These are phyloP conservation scores for Auricularia sp. DNA, from an alignment of 768 basidiomycete species.

Conservation along the genomic window DNA sequence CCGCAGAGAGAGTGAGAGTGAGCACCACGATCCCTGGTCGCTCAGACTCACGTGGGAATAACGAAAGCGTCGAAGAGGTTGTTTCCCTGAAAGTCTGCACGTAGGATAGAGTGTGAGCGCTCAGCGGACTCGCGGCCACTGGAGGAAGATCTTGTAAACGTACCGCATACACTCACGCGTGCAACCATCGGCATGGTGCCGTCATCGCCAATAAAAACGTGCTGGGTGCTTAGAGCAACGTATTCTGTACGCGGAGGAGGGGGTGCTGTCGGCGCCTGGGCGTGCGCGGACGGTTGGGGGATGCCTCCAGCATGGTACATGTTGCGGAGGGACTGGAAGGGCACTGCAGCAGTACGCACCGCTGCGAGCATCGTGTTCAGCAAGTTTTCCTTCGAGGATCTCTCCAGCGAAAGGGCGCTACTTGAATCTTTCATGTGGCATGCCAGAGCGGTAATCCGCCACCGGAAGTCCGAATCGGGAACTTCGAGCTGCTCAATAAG, in stretches of 20 bases:
- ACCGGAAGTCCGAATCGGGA: neutral
- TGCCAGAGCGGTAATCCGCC: neutral
- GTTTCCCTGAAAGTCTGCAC: slow-evolving; percentile 39
- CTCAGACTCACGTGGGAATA: slow-evolving; percentile 38
- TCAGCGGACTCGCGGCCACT: neutral
- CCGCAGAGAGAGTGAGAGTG: neutral
- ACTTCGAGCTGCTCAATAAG: neutral
- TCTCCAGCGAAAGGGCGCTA: no score
- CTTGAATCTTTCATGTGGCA: no score
- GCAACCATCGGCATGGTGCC: slow-evolving; percentile 41
- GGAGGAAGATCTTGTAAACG: neutral
- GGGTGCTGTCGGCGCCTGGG: neutral
- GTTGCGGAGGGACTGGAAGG: no score
- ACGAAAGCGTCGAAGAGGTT: slow-evolving; percentile 41
- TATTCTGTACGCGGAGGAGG: slow-evolving; percentile 15
- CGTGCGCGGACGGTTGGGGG: neutral
- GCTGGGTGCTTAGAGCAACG: slow-evolving; percentile 36
- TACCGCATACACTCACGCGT: slow-evolving; percentile 18
- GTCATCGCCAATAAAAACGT: slow-evolving; percentile 31
- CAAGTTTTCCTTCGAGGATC: no score
- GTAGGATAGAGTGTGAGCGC: slow-evolving; percentile 37
- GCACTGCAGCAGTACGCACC: no score
- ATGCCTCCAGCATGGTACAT: neutral
- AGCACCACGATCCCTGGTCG: neutral
- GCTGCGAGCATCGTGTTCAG: no score